These are phyloP conservation scores for Solanum chiquidenum DNA, from an alignment of 257 asterid species.

Conservation along the genomic window DNA sequence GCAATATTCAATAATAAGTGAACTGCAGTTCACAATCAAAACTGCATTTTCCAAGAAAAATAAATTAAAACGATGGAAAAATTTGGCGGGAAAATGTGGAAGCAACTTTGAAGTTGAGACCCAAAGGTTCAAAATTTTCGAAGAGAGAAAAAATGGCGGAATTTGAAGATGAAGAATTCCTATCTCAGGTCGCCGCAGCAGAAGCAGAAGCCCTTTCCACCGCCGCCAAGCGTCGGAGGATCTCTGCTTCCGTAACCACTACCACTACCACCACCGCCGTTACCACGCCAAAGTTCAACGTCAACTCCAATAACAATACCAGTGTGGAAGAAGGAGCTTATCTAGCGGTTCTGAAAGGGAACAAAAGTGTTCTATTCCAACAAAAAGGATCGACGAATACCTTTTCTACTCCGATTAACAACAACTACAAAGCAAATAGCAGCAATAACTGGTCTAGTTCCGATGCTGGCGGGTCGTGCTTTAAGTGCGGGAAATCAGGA, in stretches of 20 bases:
- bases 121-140: neutral
- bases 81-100: neutral
- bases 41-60: neutral
- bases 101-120: neutral
- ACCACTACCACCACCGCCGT: neutral
- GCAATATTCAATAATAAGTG: neutral
- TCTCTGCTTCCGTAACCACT: neutral
- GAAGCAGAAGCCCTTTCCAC: slow-evolving; percentile 10
- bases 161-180: slow-evolving; percentile 6
- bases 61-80: neutral
- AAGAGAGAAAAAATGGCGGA: slow-evolving; percentile 7
- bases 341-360: slow-evolving; percentile 9
- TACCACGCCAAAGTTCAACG: neutral
- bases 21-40: neutral
- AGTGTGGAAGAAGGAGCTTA: slow-evolving; percentile 5
- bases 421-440: neutral
- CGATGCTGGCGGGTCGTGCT: neutral
- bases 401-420: neutral
- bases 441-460: neutral
- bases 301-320: neutral
- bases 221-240: slow-evolving; percentile 5
- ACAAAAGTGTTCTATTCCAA: slow-evolving; percentile 1
- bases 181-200: slow-evolving; percentile 5
- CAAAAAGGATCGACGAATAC: neutral
- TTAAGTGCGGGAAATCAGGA: slow-evolving; percentile 5